phyloP scores from a whole-genome alignment of 176 grass and related monocot species.

The Tillandsia leiboldiana region DNA sequence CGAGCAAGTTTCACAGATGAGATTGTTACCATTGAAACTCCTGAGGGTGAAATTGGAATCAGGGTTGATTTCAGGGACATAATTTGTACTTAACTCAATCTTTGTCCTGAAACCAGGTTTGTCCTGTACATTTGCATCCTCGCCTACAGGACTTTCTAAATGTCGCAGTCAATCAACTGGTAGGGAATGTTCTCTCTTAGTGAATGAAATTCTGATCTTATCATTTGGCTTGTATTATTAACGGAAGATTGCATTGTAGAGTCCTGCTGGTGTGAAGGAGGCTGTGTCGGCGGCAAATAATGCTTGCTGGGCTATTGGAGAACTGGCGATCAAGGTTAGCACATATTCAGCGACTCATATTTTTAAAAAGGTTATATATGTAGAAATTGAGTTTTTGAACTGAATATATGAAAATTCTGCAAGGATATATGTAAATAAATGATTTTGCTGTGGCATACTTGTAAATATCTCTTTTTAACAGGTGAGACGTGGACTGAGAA shows the following conservation, averaged over 20 bases:
- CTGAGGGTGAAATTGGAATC: no score
- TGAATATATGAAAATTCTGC: no score
- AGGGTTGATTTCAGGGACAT: no score
- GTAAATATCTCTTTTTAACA: no score
- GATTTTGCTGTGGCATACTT: no score
- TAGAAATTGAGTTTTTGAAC: conserved; percentile 7
- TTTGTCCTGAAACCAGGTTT: conserved; percentile 47
- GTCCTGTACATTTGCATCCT: conserved; percentile 77
- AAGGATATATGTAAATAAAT: no score
- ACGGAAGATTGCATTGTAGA: conserved; percentile 44
- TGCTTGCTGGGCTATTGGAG: conserved; percentile 98
- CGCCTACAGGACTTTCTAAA: conserved; percentile 77
- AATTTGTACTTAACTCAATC: no score
- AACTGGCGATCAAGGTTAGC: conserved; percentile 85
- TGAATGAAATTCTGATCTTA: conserved; percentile 3
- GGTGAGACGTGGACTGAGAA: no score
- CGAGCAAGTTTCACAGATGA: no score
- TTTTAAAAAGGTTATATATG: background rate
- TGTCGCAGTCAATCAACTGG: conserved; percentile 88
- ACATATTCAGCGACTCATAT: background rate
- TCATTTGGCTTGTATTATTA: conserved; percentile 7
- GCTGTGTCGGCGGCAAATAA: conserved; percentile 92
- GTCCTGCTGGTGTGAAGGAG: conserved; percentile 59
- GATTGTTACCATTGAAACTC: no score
- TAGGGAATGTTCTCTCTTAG: conserved; percentile 20